Base-by-base conservation (phyloP, 257 asterid genomes). In the Dorcoceras hygrometricum region DNA sequence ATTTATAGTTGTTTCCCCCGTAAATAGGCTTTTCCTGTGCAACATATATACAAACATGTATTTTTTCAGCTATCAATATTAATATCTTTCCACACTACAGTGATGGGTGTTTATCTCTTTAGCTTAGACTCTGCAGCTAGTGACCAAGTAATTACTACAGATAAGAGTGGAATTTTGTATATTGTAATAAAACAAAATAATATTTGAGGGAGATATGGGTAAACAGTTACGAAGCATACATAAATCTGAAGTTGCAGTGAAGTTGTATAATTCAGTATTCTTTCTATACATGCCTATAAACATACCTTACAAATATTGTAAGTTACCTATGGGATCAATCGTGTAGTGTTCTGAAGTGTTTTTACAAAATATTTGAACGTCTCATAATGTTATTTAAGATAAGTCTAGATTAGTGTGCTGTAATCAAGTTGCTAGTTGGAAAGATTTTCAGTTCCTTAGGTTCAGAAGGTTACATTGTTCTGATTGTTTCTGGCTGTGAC, bases 51-150 rank as follows among this genome's bases (percentile, higher is more conserved):
- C 27, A 18, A 19, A 34, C 4, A 11, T 68, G 28, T 57, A 20
- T 31, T 59, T 43, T 61, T 63, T 60, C 25, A 71, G 29, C 62
- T 55, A 54, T 62, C 56, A 23, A 50, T 73, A 39, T 5, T 12
- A 64, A 19, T 68, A 51, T 46, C 22, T 25, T 66, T 62, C 48
- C 27, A 12, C 58, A 23, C 51, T 56, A 19, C 34, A 48, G 14
- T 25, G 36, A 19, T 32, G 10, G 26, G 50, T 36, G 55, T 18
- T 39, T 39, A 39, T 39, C n/a, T 39, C 6, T 14, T 12, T 39
- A 9, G 14, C 50, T 39, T 0, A 14, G n/a, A 27, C 50, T 29
- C 11, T 18, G 43, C 18, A 29, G 22, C 19, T n/a, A 59, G 6
- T 26, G 14, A 28, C 19, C 48, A 31, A 57, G 23, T 50, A 10